These are phyloP conservation scores for Marchantia paleacea DNA, from an alignment of 225 moss, liverwort and hornwort genomes.

Conservation along the genomic window DNA sequence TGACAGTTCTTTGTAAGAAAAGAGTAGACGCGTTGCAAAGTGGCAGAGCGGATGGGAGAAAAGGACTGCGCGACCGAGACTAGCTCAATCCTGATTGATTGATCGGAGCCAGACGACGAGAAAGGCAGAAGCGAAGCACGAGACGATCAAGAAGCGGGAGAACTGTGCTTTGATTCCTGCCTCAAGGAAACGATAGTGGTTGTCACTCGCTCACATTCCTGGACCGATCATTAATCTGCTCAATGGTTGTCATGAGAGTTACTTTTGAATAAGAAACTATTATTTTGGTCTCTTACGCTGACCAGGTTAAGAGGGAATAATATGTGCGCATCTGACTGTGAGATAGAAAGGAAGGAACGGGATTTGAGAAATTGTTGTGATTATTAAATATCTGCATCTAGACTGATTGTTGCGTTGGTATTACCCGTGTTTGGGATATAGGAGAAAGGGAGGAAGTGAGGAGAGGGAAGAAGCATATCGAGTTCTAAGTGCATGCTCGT, in stretches of 20 bases:
- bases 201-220: background rate
- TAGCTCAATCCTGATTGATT: conserved; percentile 11
- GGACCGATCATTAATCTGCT: background rate
- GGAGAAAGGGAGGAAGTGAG: background rate
- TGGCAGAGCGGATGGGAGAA: background rate
- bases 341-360: conserved; percentile 4
- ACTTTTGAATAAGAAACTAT: background rate
- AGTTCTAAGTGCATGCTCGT: background rate
- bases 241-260: background rate
- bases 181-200: background rate
- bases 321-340: too few species aligned
- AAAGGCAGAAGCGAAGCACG: background rate
- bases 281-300: background rate
- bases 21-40: background rate
- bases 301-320: background rate
- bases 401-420: background rate
- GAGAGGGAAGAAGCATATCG: background rate
- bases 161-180: conserved; percentile 5
- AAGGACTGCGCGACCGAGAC: background rate
- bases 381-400: background rate
- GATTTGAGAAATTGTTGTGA: background rate
- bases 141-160: conserved; percentile 16
- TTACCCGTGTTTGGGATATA: background rate
- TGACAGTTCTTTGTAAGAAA: too few species aligned
- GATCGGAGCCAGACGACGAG: conserved; percentile 1